Conservation (phyloP, 2,329 filamentous ascomycete genomes). For the Diplodia sapinea region DNA sequence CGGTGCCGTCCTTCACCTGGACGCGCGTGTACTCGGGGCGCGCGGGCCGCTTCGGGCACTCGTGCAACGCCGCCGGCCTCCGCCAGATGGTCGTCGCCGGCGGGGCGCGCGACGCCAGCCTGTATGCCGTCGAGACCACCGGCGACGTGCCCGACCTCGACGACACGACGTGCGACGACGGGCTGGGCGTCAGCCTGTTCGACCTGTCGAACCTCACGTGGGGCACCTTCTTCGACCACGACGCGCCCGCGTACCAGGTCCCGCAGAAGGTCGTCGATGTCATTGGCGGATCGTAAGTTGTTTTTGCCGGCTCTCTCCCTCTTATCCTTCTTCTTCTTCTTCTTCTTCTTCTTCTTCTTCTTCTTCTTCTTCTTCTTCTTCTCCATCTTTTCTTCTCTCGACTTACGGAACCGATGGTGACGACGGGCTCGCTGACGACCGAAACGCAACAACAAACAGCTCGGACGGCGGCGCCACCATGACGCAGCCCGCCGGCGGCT, state of each 20-base stretch:
- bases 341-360: too few species aligned
- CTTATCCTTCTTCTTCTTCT: too few species aligned
- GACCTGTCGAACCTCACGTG: constrained; percentile 35
- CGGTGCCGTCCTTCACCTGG: constrained; percentile 56
- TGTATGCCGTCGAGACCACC: constrained; percentile 28
- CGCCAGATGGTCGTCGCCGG: constrained; percentile 53
- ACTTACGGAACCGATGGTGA: too few species aligned
- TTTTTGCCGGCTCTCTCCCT: background rate
- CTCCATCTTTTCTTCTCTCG: too few species aligned
- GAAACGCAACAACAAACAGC: background rate
- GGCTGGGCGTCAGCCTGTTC: constrained; percentile 33
- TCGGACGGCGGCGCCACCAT: constrained; percentile 24
- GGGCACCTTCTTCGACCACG: constrained; percentile 29
- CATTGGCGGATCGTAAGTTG: constrained; percentile 29
- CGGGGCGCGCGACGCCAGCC: constrained; percentile 36
- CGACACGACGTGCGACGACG: constrained; percentile 32
- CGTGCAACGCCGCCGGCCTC: constrained; percentile 48
- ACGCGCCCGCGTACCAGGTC: background rate
- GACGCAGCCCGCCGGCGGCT: constrained; percentile 23
- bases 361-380: too few species aligned
- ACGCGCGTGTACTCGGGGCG: constrained; percentile 46
- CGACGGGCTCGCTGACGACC: too few species aligned
- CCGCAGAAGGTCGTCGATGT: constrained; percentile 15
- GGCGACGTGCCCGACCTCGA: background rate
- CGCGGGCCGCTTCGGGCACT: constrained; percentile 49